Conservation (phyloP, 225 moss, liverwort and hornwort genomes). For the Antitrichia curtipendula region DNA sequence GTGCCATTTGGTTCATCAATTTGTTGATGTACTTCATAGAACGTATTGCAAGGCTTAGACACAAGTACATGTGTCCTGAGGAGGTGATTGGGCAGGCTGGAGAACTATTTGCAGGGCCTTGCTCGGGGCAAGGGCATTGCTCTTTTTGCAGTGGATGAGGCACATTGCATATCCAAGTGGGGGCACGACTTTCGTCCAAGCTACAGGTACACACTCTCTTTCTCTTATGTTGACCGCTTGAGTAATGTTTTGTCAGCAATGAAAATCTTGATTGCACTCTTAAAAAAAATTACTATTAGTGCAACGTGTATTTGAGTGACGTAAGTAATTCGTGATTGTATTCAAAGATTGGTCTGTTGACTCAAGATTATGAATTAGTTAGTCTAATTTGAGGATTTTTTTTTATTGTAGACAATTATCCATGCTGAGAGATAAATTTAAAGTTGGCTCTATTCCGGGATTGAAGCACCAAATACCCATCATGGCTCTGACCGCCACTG, state of each 20-base stretch:
- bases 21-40: neutral
- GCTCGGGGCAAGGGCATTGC: slow-evolving; percentile 61
- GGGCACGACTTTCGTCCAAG: slow-evolving; percentile 77
- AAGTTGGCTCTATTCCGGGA: slow-evolving; percentile 24
- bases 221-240: neutral
- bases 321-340: neutral
- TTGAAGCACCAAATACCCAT: slow-evolving; percentile 54
- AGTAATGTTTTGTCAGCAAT: neutral
- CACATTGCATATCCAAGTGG: slow-evolving; percentile 81
- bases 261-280: neutral
- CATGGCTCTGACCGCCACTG: slow-evolving; percentile 82
- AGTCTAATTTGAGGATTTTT: neutral
- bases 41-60: neutral
- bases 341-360: neutral
- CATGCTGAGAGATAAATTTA: slow-evolving; percentile 50
- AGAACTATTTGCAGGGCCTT: slow-evolving; percentile 43
- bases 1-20: neutral
- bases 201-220: slow-evolving; percentile 32
- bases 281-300: neutral
- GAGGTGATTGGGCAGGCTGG: slow-evolving; percentile 35
- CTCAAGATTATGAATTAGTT: neutral
- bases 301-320: neutral
- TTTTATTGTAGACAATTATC: slow-evolving; percentile 52
- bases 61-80: neutral
- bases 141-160: slow-evolving; percentile 78